phyloP scores from a whole-genome alignment of 1,284 basidiomycete genomes.

The Cystobasidium pallidum region DNA sequence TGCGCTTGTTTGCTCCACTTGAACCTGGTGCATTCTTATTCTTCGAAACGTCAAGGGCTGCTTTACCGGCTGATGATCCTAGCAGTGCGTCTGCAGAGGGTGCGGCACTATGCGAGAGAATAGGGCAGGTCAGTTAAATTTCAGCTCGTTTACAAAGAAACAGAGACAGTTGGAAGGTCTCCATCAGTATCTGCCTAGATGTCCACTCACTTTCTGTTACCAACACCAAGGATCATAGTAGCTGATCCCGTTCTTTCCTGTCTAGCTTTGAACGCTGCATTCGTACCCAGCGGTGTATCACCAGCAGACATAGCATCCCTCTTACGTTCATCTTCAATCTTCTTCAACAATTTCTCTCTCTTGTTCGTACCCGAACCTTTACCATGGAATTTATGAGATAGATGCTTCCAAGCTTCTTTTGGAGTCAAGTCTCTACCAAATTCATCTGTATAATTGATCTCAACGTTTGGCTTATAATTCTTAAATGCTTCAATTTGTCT shows the following conservation, averaged over 20 bases:
- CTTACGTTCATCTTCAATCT: constrained; percentile 91
- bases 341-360: constrained; percentile 89
- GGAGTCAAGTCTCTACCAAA: constrained; percentile 84
- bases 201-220: constrained; percentile 78
- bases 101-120: constrained; percentile 20
- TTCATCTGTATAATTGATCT: constrained; percentile 95
- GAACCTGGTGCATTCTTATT: constrained; percentile 7
- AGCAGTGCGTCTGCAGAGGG: constrained; percentile 39
- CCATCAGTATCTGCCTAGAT: no score
- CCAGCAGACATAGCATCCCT: constrained; percentile 83
- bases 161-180: no score
- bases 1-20: constrained; percentile 39
- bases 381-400: constrained; percentile 94
- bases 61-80: constrained; percentile 36
- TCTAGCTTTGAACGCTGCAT: constrained; percentile 80
- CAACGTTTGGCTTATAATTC: constrained; percentile 94
- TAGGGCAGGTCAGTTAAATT: neutral
- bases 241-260: constrained; percentile 91
- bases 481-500: constrained; percentile 81
- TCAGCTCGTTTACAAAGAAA: neutral
- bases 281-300: constrained; percentile 91
- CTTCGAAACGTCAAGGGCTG: constrained; percentile 20
- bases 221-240: constrained; percentile 89
- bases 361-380: constrained; percentile 92
- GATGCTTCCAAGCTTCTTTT: constrained; percentile 69